Evolutionary conservation across 768 basidiomycete genomes (phyloP).

Genomic region (Termitomyces heimii): DNA sequence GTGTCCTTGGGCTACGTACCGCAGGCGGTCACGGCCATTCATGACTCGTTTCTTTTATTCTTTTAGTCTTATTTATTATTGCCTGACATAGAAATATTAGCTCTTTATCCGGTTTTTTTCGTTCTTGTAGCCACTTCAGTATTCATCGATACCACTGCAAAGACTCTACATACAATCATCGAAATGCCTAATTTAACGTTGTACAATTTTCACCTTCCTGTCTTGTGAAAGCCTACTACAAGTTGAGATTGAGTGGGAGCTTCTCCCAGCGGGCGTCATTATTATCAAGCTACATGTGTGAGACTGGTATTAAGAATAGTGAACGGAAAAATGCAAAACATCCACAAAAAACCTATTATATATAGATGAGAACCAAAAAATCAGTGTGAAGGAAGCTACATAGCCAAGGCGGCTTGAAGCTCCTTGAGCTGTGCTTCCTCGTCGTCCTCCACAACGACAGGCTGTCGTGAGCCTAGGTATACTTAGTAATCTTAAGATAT

Average conservation of each 20-base stretch:
- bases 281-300: slow-evolving; percentile 18
- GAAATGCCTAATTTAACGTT: slow-evolving; percentile 21
- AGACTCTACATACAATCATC: slow-evolving; percentile 16
- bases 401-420: slow-evolving; percentile 82
- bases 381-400: slow-evolving; percentile 38
- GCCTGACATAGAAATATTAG: slow-evolving; percentile 18
- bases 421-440: slow-evolving; percentile 87
- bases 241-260: neutral
- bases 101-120: slow-evolving; percentile 20
- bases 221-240: neutral
- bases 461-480: slow-evolving; percentile 18
- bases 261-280: slow-evolving; percentile 16
- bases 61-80: slow-evolving; percentile 3
- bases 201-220: slow-evolving; percentile 13
- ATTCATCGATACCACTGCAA: slow-evolving; percentile 28
- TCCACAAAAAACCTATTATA: slow-evolving; percentile 13
- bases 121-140: slow-evolving; percentile 18
- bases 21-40: slow-evolving; percentile 31
- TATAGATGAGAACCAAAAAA: slow-evolving; percentile 13
- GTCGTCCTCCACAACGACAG: slow-evolving; percentile 66
- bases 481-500: neutral
- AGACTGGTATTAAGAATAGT: slow-evolving; percentile 15
- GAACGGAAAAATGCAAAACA: slow-evolving; percentile 16
- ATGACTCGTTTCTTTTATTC: slow-evolving; percentile 17
- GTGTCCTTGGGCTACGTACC: slow-evolving; percentile 70